Evolutionary conservation across 768 basidiomycete species (phyloP).

Genomic region (Podaxis mareebaensis): DNA sequence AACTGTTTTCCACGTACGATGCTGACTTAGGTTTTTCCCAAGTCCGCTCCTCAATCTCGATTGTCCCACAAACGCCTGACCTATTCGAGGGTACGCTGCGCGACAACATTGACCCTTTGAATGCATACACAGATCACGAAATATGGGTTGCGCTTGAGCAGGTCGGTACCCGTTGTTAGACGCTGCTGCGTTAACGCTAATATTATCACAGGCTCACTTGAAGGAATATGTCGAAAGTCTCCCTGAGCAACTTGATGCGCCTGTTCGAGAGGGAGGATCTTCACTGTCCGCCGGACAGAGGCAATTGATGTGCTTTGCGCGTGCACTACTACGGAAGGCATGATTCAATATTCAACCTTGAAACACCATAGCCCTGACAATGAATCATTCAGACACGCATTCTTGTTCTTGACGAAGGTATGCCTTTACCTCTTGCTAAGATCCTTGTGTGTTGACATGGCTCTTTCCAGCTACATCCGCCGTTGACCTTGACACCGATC

Average conservation of each 20-base stretch:
- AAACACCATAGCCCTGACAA: neutral
- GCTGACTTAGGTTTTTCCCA: conserved; percentile 1
- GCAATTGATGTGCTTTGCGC: conserved; percentile 86
- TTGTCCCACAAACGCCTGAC: conserved; percentile 81
- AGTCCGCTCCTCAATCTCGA: conserved; percentile 81
- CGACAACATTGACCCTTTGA: conserved; percentile 89
- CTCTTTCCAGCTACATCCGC: conserved; percentile 71
- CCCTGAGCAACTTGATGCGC: conserved; percentile 68
- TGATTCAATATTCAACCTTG: conserved; percentile 2
- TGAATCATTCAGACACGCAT: conserved; percentile 63
- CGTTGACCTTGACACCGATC: conserved; percentile 89
- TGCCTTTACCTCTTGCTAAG: conserved; percentile 8
- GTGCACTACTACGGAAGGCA: conserved; percentile 79
- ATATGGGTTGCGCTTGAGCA: conserved; percentile 89
- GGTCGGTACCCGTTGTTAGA: conserved; percentile 24
- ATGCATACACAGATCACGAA: conserved; percentile 69
- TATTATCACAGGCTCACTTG: conserved; percentile 52
- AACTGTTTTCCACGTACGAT: neutral
- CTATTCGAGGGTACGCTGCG: conserved; percentile 74
- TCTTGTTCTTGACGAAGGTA: conserved; percentile 91
- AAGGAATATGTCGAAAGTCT: conserved; percentile 68
- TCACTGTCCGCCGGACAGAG: conserved; percentile 85
- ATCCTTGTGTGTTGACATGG: neutral
- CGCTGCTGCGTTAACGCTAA: neutral
- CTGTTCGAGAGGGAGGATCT: conserved; percentile 75